Conservation (phyloP, 2,329 filamentous ascomycete genomes). For the Davidsoniella eucalypti region DNA sequence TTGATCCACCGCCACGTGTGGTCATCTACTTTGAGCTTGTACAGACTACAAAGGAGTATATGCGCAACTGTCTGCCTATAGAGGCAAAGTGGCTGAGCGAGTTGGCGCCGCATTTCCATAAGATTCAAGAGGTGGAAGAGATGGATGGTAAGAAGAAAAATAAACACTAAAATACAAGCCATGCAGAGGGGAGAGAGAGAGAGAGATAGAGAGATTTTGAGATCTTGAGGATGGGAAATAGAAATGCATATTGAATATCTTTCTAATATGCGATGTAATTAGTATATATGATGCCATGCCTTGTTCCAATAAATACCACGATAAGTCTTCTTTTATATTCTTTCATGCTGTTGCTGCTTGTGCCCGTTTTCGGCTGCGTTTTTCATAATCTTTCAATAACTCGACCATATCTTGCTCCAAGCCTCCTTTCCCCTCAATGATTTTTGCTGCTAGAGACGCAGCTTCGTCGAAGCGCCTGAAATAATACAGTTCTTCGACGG, state of each 20-base stretch:
- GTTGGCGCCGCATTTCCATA: slow-evolving; percentile 87
- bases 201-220: neutral
- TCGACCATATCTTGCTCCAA: slow-evolving; percentile 29
- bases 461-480: slow-evolving; percentile 31
- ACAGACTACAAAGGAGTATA: slow-evolving; percentile 78
- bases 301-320: neutral
- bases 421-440: slow-evolving; percentile 18
- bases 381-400: slow-evolving; percentile 25
- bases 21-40: slow-evolving; percentile 77
- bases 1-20: slow-evolving; percentile 61
- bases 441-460: slow-evolving; percentile 23
- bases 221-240: too few species aligned
- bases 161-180: slow-evolving; percentile 14
- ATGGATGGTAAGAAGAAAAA: slow-evolving; percentile 50
- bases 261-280: neutral
- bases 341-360: neutral
- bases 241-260: neutral
- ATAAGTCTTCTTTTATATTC: neutral
- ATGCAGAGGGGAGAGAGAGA: too few species aligned
- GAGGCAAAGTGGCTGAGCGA: slow-evolving; percentile 74
- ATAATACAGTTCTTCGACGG: slow-evolving; percentile 42
- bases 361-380: neutral
- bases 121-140: slow-evolving; percentile 73
- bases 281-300: neutral
- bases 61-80: slow-evolving; percentile 73